These are phyloP conservation scores for Blastomyces gilchristii DNA, from an alignment of 2,329 filamentous ascomycete species.

Conservation along the genomic window DNA sequence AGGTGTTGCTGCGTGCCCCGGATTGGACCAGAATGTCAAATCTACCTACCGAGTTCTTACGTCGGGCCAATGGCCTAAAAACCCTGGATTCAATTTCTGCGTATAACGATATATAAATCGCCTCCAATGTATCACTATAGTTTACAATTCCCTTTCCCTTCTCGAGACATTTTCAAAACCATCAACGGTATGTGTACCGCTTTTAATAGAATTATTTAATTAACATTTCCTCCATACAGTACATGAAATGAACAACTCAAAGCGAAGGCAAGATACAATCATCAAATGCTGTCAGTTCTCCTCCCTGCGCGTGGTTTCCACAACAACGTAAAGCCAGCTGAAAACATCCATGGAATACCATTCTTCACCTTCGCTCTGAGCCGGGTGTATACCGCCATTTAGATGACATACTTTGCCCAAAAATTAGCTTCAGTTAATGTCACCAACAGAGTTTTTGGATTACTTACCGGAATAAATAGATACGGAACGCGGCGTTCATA, in stretches of 20 bases:
- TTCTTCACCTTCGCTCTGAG: not conserved
- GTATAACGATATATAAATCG: not conserved
- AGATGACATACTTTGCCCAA: conserved; percentile 1
- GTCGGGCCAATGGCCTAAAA: not conserved
- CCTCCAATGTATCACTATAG: not conserved
- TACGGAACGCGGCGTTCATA: conserved; percentile 72
- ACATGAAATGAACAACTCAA: not conserved
- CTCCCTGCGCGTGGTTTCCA: not conserved
- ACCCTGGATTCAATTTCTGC: not conserved
- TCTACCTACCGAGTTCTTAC: not conserved
- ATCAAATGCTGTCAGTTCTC: not conserved
- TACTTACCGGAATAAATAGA: conserved; percentile 63
- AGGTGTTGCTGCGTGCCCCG: not conserved
- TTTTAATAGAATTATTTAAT: conserved; percentile 1
- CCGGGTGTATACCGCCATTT: not conserved
- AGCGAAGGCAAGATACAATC: not conserved
- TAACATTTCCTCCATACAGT: not conserved
- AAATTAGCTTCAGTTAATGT: not conserved
- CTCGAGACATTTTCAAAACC: not conserved
- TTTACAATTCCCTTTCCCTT: not conserved
- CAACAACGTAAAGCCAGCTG: not conserved
- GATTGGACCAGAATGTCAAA: not conserved
- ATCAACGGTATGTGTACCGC: not conserved
- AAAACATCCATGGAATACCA: not conserved
- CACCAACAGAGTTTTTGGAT: not conserved